Conservation (phyloP, 768 basidiomycete genomes). For the Mycena leptocephala region DNA sequence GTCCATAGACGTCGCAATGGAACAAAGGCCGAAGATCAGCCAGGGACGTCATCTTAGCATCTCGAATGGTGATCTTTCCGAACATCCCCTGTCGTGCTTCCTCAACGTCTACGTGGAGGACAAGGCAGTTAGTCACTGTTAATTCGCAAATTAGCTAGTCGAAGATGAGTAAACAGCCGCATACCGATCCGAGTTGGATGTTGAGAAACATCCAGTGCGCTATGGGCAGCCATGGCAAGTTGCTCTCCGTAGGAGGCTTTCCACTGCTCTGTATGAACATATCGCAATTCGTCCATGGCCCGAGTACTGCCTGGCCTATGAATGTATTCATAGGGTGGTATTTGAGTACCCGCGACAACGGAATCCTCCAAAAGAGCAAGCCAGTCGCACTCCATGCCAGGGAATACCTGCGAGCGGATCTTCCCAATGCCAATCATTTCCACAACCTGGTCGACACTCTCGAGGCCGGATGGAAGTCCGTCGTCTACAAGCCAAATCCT, state of each 20-base stretch:
- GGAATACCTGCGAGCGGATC: conserved; percentile 14
- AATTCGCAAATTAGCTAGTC: not conserved
- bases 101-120: conserved; percentile 2
- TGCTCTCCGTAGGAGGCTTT: not conserved
- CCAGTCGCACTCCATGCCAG: conserved; percentile 20
- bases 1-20: not conserved
- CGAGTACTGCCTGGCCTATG: not conserved
- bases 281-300: not conserved
- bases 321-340: not conserved
- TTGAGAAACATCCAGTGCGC: conserved; percentile 13
- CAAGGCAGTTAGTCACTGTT: conserved; percentile 11
- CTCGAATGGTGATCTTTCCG: conserved; percentile 2
- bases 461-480: conserved; percentile 10
- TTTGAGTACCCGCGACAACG: not conserved
- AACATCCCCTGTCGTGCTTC: conserved; percentile 1
- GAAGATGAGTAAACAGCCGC: not conserved
- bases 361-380: conserved; percentile 17
- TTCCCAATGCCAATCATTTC: not conserved
- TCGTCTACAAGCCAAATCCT: conserved; percentile 12
- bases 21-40: conserved; percentile 7
- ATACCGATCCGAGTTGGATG: conserved; percentile 16
- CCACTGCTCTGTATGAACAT: not conserved
- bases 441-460: not conserved
- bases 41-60: conserved; percentile 7
- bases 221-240: conserved; percentile 1